phyloP scores from a whole-genome alignment of 495 filamentous ascomycete species.

The Pyrenula massariospora region DNA sequence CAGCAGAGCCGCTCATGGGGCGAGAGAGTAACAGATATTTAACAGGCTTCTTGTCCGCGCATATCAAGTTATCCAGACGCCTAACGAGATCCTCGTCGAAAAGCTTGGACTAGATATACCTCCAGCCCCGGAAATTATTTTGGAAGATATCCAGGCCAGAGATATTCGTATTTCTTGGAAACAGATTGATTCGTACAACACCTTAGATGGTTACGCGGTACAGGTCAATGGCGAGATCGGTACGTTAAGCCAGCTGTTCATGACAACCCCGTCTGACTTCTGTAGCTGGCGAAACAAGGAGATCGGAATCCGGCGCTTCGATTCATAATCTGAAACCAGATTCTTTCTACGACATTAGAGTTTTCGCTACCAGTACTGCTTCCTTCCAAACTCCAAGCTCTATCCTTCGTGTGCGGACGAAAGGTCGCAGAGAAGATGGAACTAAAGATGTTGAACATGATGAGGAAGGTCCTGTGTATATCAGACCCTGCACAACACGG shows the following conservation, averaged over 20 bases:
- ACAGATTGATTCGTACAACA: constrained; percentile 60
- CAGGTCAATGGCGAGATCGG: constrained; percentile 88
- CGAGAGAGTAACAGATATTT: not conserved
- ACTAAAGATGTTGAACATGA: constrained; percentile 33
- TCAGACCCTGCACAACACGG: constrained; percentile 30
- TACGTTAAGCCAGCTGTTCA: constrained; percentile 24
- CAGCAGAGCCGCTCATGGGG: not conserved
- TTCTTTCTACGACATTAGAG: constrained; percentile 82
- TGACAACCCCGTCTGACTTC: constrained; percentile 5
- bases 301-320: constrained; percentile 78
- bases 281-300: constrained; percentile 73
- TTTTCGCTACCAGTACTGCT: constrained; percentile 76
- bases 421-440: constrained; percentile 40
- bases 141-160: constrained; percentile 80
- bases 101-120: constrained; percentile 90
- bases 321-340: constrained; percentile 75
- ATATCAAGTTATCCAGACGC: constrained; percentile 76
- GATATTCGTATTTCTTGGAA: constrained; percentile 90
- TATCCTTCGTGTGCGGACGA: constrained; percentile 69
- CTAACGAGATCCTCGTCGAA: constrained; percentile 79
- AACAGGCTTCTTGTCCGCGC: constrained; percentile 68
- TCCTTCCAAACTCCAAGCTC: constrained; percentile 86
- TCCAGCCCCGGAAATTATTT: constrained; percentile 74
- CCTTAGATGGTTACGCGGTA: constrained; percentile 77
- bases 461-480: constrained; percentile 23